phyloP scores from a whole-genome alignment of 2,329 filamentous ascomycete species.

The Colletotrichum tropicicola region DNA sequence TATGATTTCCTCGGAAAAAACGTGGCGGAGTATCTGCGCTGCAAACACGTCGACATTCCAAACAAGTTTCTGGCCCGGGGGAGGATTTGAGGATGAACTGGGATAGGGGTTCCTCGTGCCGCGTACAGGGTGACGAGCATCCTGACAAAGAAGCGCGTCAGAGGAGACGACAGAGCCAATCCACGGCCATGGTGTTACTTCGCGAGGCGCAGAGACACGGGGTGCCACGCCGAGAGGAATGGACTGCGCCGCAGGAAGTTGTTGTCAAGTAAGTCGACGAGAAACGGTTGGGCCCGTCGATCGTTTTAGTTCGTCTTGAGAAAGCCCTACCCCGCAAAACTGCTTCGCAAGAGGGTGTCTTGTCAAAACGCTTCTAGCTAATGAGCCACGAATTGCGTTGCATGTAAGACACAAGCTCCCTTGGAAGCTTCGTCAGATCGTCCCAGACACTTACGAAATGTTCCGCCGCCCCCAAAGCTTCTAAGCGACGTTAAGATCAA shows the following conservation, averaged over 20 bases:
- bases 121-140: not conserved
- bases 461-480: not conserved
- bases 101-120: no score
- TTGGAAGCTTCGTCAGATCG: not conserved
- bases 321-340: not conserved
- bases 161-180: not conserved
- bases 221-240: no score
- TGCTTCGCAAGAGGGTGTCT: not conserved
- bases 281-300: not conserved
- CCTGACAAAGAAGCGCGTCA: not conserved
- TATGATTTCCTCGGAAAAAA: constrained; percentile 44
- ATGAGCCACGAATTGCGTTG: not conserved
- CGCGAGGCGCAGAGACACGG: no score
- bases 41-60: constrained; percentile 39
- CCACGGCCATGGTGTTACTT: no score
- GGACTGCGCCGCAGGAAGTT: not conserved
- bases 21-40: constrained; percentile 39
- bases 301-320: not conserved
- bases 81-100: constrained; percentile 24
- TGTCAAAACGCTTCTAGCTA: not conserved
- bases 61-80: constrained; percentile 37
- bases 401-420: not conserved
- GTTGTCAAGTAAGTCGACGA: not conserved
- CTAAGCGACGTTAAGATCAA: not conserved
- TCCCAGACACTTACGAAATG: not conserved